Base-by-base conservation (phyloP, 2,329 filamentous ascomycete genomes). In the Clonostachys byssicola region DNA sequence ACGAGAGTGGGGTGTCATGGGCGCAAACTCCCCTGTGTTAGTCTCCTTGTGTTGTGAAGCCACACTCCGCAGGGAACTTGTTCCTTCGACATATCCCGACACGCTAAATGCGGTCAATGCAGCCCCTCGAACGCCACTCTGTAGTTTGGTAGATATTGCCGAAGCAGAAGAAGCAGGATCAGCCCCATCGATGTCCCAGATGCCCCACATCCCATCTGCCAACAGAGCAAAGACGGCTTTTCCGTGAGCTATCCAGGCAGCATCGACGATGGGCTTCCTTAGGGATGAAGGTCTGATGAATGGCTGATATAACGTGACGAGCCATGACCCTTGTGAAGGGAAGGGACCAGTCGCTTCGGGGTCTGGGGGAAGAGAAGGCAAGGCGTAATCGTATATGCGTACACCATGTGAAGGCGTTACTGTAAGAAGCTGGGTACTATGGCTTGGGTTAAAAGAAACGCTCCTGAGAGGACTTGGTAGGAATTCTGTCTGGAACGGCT, bases 191-290 rank as follows among this genome's bases (percentile, higher is more conserved):
- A 86, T 72, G 54, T 86, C 82, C 82, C 82, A 86, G 34, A 86
- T 77, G 13, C 80, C 83, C 83, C 83, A 86, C 59, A 82, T 81
- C 7, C 82, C 83, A 54, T 86, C 83, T 1, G 77, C 76, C 5
- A 85, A 66, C 3, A 86, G 67, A 1, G 72, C 70, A 39, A 86
- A 64, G 30, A 86, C 67, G 6, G 82, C 81, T 42, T 77, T 73
- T 10, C 83, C 83, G 49, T 77, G 75, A 3, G 75, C 69, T 43
- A 85, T 75, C 83, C 83, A 86, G 6, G 75, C 72, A 1, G 82
- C 79, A 43, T 81, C 81, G 13, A 85, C 61, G n/a, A 86, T 74
- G 0, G 75, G 75, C 54, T 85, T 86, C 40, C 83, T 71, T 3
- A 72, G 61, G 6, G 71, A 59, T 14, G 72, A 71, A 16, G 74